Conservation (phyloP, 768 basidiomycete genomes). For the Termitomyces sp. region DNA sequence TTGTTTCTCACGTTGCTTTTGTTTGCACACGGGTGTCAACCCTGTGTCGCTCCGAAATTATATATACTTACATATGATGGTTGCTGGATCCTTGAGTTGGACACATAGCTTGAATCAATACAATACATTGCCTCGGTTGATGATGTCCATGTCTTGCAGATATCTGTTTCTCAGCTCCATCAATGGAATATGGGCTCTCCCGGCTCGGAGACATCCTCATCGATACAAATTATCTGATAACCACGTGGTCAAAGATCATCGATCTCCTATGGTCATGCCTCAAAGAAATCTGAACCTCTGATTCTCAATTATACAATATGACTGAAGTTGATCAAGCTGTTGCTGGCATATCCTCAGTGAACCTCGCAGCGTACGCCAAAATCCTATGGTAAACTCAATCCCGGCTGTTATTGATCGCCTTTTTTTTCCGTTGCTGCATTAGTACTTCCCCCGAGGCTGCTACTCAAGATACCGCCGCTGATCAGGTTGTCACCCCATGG, state of each 20-base stretch:
- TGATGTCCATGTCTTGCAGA: background rate
- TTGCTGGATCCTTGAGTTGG: background rate
- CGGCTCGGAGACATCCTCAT: background rate
- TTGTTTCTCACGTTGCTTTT: constrained; percentile 21
- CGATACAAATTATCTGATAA: constrained; percentile 10
- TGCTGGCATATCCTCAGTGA: constrained; percentile 1
- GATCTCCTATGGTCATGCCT: background rate
- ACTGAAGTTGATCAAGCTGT: constrained; percentile 2
- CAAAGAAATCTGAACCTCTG: background rate
- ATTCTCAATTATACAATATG: background rate
- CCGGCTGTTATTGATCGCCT: background rate
- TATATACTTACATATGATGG: too few species aligned
- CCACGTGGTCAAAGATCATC: constrained; percentile 10
- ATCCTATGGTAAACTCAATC: background rate
- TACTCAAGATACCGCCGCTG: constrained; percentile 19
- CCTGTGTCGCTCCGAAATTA: background rate
- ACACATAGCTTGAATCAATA: background rate
- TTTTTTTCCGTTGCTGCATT: background rate
- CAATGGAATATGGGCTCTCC: background rate
- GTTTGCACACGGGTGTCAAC: constrained; percentile 11
- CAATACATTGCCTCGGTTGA: background rate
- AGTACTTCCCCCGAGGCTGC: background rate
- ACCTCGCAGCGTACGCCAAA: constrained; percentile 3
- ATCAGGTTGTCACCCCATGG: constrained; percentile 94
- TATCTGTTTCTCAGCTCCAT: background rate